Conservation (phyloP, 495 filamentous ascomycete genomes). For the Podospora tetraspora region DNA sequence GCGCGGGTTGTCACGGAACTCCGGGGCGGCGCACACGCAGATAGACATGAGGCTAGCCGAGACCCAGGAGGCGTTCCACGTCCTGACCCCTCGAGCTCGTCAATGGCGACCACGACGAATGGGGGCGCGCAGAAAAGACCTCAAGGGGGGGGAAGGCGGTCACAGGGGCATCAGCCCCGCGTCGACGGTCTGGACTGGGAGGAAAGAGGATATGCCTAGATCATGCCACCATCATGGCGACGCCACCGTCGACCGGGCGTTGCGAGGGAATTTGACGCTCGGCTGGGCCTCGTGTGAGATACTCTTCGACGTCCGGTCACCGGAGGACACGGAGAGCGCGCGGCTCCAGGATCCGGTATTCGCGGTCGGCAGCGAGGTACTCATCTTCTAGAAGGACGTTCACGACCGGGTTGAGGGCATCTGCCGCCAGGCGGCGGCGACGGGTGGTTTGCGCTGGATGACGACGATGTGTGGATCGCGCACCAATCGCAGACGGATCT, state of each 20-base stretch:
- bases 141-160: slow-evolving; percentile 42
- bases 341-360: slow-evolving; percentile 47
- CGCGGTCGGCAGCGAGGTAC: slow-evolving; percentile 56
- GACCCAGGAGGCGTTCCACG: slow-evolving; percentile 50
- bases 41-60: slow-evolving; percentile 61
- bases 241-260: slow-evolving; percentile 49
- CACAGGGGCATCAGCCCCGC: slow-evolving; percentile 45
- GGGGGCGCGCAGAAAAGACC: slow-evolving; percentile 44
- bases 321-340: slow-evolving; percentile 36
- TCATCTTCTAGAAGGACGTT: slow-evolving; percentile 57
- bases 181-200: slow-evolving; percentile 36
- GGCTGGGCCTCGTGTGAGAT: slow-evolving; percentile 52
- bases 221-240: slow-evolving; percentile 55
- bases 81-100: slow-evolving; percentile 43
- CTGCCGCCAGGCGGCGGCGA: slow-evolving; percentile 39
- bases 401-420: slow-evolving; percentile 46
- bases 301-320: slow-evolving; percentile 53
- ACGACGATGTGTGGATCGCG: slow-evolving; percentile 53
- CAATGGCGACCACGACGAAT: slow-evolving; percentile 40
- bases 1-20: slow-evolving; percentile 31
- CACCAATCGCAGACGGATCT: slow-evolving; percentile 57
- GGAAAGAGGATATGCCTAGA: slow-evolving; percentile 42
- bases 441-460: slow-evolving; percentile 49
- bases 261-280: slow-evolving; percentile 40
- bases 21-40: slow-evolving; percentile 49